Evolutionary conservation across 257 asterid genomes (phyloP), one percentile per base, ranked within the genome.

Genomic region (Fraxinus anomala): DNA sequence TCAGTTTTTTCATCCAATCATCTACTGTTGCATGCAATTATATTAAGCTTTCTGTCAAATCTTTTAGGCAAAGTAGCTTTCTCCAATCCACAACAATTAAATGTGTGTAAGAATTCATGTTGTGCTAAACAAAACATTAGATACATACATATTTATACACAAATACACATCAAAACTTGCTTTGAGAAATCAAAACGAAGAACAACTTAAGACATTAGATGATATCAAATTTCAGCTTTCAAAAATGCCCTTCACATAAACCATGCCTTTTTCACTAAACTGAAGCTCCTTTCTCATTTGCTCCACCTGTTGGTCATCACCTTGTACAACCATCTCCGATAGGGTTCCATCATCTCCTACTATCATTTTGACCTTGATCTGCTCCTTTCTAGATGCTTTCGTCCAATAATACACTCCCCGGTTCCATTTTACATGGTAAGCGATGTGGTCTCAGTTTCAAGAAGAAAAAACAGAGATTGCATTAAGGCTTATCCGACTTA

Each of bases 331-430:
- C 28, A 95, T 85, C 84, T 95, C 98, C 1, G 91, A 85, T 70
- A 93, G 72, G 40, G 73, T 88, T 56, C 96, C 97, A 26, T 91
- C 89, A 0, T 93, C 91, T 12, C 69, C 96, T 39, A 95, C 86
- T 42, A 77, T 74, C 89, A 95, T 86, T 78, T 89, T 93, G 73
- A 95, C 98, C 92, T 90, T 89, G 65, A 95, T 89, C 89, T 93
- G 90, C 89, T 95, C 99, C 90, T 91, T 95, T 68, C 98, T 85
- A 0, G 98, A 91, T 42, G 99, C 98, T 74, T 90, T 89, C 42
- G 84, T 91, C 98, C 99, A 95, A 33, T 95, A 95, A 85, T 95
- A 95, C 36, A 74, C 83, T 56, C 99, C 97, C 71, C 99, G 91
- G 97, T 17, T 72, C 54, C 77, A 47, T 74, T 74, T 56, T 69